Percentiles rank a stretch among this genome's conserved stretches.
Evolutionary conservation across 2,329 filamentous ascomycete species (phyloP).

Genomic region (Tolypocladium nubicola): DNA sequence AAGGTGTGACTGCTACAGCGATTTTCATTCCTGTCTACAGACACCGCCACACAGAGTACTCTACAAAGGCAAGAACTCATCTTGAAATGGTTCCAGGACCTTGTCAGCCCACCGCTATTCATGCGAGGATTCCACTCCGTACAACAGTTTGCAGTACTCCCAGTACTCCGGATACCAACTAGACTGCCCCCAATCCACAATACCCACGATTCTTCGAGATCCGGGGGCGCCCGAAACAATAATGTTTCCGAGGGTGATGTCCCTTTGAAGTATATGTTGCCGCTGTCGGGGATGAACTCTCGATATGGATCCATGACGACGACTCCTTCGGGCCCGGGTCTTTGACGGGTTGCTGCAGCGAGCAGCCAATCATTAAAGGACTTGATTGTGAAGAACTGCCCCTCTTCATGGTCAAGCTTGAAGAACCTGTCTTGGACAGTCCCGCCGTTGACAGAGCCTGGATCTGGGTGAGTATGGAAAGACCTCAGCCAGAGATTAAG

Average conservation of each 20-base stretch:
- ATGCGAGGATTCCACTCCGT: constrained; percentile 6
- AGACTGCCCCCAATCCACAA: background rate
- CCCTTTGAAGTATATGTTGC: constrained; percentile 13
- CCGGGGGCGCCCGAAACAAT: background rate
- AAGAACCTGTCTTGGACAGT: constrained; percentile 12
- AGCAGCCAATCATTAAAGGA: constrained; percentile 11
- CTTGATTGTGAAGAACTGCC: constrained; percentile 9
- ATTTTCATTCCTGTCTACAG: background rate
- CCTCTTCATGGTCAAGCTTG: constrained; percentile 8
- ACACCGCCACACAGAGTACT: constrained; percentile 9
- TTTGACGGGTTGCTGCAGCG: constrained; percentile 9
- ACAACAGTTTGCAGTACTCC: constrained; percentile 16
- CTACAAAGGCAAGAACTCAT: constrained; percentile 3
- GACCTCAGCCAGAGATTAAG: no score
- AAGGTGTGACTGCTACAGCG: no score
- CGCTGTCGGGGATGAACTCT: constrained; percentile 9
- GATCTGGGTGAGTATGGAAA: background rate
- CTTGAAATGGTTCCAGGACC: constrained; percentile 8
- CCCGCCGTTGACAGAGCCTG: constrained; percentile 11
- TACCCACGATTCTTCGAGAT: background rate
- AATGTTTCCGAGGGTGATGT: constrained; percentile 6
- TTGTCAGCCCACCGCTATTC: constrained; percentile 12
- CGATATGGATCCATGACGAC: constrained; percentile 4
- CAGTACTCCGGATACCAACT: constrained; percentile 20
- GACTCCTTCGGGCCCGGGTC: constrained; percentile 3